phyloP scores from a whole-genome alignment of 2,329 filamentous ascomycete genomes.

The Didymella arachidicola region DNA sequence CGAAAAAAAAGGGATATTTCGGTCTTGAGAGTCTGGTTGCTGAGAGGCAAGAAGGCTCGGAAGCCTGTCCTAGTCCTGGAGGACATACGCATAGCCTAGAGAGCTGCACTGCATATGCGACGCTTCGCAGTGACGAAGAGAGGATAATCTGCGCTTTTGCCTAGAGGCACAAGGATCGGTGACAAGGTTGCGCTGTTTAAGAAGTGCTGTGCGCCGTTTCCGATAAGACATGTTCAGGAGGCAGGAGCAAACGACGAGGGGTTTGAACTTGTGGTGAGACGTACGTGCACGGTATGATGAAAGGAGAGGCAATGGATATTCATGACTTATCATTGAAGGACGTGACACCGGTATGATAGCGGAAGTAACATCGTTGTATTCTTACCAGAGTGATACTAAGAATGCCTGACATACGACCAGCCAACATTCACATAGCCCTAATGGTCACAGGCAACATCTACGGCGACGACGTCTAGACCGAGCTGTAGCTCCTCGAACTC shows the following conservation, averaged over 20 bases:
- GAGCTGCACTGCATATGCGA: constrained; percentile 30
- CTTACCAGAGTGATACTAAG: too few relatives aligned
- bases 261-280: constrained; percentile 31
- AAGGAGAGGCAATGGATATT: constrained; percentile 27
- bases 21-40: background rate
- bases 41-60: background rate
- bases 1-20: constrained; percentile 1
- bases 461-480: background rate
- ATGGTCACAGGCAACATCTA: background rate
- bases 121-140: constrained; percentile 32
- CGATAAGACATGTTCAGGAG: background rate
- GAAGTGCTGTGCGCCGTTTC: background rate
- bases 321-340: constrained; percentile 16
- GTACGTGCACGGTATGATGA: constrained; percentile 37
- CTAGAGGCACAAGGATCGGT: constrained; percentile 23
- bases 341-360: background rate
- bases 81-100: constrained; percentile 26
- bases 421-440: background rate
- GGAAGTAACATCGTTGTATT: too few relatives aligned
- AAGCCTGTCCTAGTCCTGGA: constrained; percentile 19
- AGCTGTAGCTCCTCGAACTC: background rate
- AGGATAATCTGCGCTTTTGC: constrained; percentile 36
- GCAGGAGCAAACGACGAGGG: background rate
- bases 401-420: background rate
- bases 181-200: constrained; percentile 12